phyloP scores from a whole-genome alignment of 352 stramenopile species.

The Pythium dissimile region DNA sequence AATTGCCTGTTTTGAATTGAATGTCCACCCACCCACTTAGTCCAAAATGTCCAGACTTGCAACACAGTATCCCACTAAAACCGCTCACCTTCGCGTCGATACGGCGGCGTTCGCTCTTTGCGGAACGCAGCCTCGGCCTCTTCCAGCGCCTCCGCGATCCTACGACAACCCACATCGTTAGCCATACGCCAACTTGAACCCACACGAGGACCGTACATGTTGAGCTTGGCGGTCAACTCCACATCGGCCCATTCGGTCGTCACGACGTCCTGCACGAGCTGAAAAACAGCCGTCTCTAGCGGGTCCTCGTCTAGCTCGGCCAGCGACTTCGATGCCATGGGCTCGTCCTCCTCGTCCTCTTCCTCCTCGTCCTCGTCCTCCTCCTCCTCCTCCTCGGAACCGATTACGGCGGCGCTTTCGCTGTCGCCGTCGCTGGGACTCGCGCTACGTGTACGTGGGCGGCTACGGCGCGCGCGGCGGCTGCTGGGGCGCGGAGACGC shows the following conservation, averaged over 20 bases:
- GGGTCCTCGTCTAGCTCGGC: slow-evolving; percentile 47
- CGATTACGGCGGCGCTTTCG: background rate
- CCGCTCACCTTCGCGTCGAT: slow-evolving; percentile 61
- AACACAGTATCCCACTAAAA: background rate
- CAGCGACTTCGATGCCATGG: slow-evolving; percentile 24
- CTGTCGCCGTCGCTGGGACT: background rate
- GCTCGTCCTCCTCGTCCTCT: slow-evolving; percentile 7
- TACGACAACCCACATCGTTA: slow-evolving; percentile 14
- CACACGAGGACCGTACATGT: slow-evolving; percentile 48
- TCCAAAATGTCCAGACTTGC: background rate
- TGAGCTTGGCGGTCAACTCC: slow-evolving; percentile 64
- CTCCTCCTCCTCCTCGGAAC: slow-evolving; percentile 2
- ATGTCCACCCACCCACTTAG: too few species aligned
- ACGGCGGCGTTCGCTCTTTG: slow-evolving; percentile 67
- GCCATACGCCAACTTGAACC: background rate
- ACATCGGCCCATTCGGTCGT: slow-evolving; percentile 50
- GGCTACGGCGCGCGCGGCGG: background rate
- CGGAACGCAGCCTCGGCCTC: slow-evolving; percentile 74
- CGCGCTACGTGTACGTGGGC: background rate
- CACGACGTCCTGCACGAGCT: slow-evolving; percentile 68
- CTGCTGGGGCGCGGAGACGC: background rate
- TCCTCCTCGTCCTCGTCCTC: slow-evolving; percentile 11
- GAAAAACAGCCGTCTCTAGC: slow-evolving; percentile 53
- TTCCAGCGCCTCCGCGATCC: slow-evolving; percentile 74
- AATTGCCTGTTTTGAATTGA: slow-evolving; percentile 59